Conservation (phyloP, 352 stramenopile genomes). For the Saprolegnia parasitica region DNA sequence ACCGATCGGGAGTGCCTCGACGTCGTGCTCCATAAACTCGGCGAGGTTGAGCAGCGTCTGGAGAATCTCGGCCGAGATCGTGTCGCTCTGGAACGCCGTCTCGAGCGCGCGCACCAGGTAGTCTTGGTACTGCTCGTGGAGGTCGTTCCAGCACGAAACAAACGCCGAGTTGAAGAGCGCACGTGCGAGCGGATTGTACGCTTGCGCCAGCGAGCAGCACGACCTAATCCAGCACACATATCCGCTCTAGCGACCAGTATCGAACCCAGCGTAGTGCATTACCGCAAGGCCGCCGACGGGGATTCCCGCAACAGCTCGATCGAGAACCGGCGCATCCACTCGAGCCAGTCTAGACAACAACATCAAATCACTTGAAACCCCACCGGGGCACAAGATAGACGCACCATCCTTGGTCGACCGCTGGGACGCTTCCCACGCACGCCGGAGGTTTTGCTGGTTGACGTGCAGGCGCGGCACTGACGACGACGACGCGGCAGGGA, state of each 20-base stretch:
- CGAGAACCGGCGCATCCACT: constrained; percentile 97
- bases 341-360: constrained; percentile 85
- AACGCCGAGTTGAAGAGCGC: constrained; percentile 98
- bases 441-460: constrained; percentile 90
- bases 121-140: constrained; percentile 91
- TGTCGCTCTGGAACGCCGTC: constrained; percentile 89
- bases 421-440: constrained; percentile 94
- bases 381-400: not conserved
- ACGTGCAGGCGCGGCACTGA: constrained; percentile 77
- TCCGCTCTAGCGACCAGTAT: not conserved
- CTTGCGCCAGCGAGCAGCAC: constrained; percentile 91
- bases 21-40: constrained; percentile 99
- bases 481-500: constrained; percentile 38
- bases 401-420: constrained; percentile 66
- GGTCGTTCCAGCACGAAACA: constrained; percentile 97
- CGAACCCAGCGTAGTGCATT: not conserved
- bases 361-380: not conserved
- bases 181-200: constrained; percentile 94
- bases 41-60: constrained; percentile 96
- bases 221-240: constrained; percentile 34
- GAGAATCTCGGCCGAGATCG: constrained; percentile 94
- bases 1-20: constrained; percentile 92
- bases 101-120: constrained; percentile 92
- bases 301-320: constrained; percentile 96
- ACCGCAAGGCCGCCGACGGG: constrained; percentile 89